Evolutionary conservation across 495 filamentous ascomycete genomes (phyloP), one percentile per base, ranked within the genome.

Genomic region (Amphirosellinia nigrospora): DNA sequence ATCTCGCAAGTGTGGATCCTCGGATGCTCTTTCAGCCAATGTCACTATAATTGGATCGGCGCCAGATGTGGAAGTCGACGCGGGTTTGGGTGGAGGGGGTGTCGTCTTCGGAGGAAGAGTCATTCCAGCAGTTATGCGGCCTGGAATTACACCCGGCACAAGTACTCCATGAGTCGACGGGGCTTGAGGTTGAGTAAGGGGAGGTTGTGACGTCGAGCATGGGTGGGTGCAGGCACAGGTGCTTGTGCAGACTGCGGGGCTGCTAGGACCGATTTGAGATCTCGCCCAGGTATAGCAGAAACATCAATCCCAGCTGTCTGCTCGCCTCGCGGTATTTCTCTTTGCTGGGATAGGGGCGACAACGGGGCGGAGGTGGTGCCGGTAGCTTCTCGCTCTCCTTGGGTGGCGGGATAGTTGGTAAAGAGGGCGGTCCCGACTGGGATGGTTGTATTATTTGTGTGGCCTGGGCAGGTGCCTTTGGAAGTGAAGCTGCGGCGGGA

Each of bases 41-140:
- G 94, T 93, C 65, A 97, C 92, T 67, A 99, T 99, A 50, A 99
- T 96, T 4, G 96, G 96, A 78, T 99, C 96, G 30, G 80, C 77
- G 36, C 73, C 71, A 7, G 72, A 69, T 13, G 75, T 72, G 58
- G 77, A 46, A 43, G 75, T 63, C 28, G 71, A 38, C 39, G 75
- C 70, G 11, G 76, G 72, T 34, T 79, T 74, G 9, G 26, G 72
- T 52, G 46, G 70, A 66, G 8, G 78, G 73, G 30, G 80, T 70
- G 34, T 76, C 58, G 36, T 70, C 71, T 68, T 74, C 8, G 15
- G 58, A 16, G 68, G 50, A 56, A 46, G 32, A 58, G 0, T 72
- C 56, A 30, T 43, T 59, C 34, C 71, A 13, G 68, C 13, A n/a
- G 65, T 72, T 61, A 80, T 66, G 13, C 78, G 48, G 1, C 67